Conservation (phyloP, 1,284 basidiomycete genomes). For the Ganoderma boninense region DNA sequence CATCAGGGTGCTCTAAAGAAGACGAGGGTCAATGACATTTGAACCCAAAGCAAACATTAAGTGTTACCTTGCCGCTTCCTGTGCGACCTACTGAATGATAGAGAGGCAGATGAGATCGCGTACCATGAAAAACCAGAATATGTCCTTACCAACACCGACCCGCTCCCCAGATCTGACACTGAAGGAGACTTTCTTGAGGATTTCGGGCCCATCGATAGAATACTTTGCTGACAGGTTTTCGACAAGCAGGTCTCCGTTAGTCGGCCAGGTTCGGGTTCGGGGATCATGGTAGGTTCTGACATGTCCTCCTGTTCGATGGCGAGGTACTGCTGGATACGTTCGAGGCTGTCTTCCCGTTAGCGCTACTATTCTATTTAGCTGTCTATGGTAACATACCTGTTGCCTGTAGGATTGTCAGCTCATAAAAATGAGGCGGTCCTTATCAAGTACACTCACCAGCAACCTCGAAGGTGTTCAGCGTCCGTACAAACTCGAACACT, state of each 20-base stretch:
- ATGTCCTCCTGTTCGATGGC: conserved; percentile 76
- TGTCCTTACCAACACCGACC: conserved; percentile 51
- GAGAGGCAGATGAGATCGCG: conserved; percentile 41
- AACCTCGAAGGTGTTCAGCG: conserved; percentile 66
- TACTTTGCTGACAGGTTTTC: conserved; percentile 69
- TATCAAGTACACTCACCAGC: conserved; percentile 46
- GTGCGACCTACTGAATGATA: conserved; percentile 70
- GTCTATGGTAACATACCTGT: conserved; percentile 48
- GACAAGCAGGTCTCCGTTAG: conserved; percentile 70
- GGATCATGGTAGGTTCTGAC: conserved; percentile 4
- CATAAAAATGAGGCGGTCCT: not conserved
- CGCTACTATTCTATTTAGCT: not conserved
- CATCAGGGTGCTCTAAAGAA: conserved; percentile 55
- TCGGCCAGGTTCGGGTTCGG: conserved; percentile 66
- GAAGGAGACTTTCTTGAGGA: conserved; percentile 56
- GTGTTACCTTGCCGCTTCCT: conserved; percentile 73
- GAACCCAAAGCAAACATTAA: not conserved
- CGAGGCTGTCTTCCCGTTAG: conserved; percentile 55
- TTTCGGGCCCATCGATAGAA: conserved; percentile 51
- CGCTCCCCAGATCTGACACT: conserved; percentile 57
- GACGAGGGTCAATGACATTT: not conserved
- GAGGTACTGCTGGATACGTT: conserved; percentile 79
- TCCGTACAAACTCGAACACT: conserved; percentile 63
- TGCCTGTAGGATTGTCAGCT: conserved; percentile 41
- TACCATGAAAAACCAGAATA: conserved; percentile 31